Evolutionary conservation across 164 flowering plant species (phyloP), one percentile per base, ranked within the genome.

Genomic region (Cinnamomum micranthum): DNA sequence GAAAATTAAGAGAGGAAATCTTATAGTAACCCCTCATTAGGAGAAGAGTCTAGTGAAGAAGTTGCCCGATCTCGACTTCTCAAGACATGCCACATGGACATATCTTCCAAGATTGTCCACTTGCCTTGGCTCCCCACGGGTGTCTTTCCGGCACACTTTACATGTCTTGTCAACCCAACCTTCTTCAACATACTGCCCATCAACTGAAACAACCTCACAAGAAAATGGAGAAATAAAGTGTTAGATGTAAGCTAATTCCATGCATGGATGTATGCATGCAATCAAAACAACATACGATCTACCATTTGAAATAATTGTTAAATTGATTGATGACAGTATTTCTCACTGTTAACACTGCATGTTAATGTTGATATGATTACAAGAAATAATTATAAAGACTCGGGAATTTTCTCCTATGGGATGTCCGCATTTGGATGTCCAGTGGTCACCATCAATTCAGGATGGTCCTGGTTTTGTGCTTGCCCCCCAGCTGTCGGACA

Each of bases 101-200:
- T 95, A 93, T 85, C 95, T 85, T 3, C 99, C 99, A 6, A 89
- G 47, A 72, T 82, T 76, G 76, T 83, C 85, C 17, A 80, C 78
- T 69, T 80, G 81, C 73, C 85, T 78, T 59, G 81, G 68, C 41
- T 92, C 97, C 0, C 93, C 94, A 69, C 68, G 82, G 11, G 99
- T 93, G 77, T 95, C 99, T 82, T 93, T 91, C 83, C 87, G 89
- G 89, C 97, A 92, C 3, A 93, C 86, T 80, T 88, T 93, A 87
- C 97, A 93, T 1, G 94, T 90, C 78, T 93, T 93, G 84, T 93
- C 99, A 6, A 95, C 97, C 97, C 99, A 95, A 13, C 99, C 97
- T 76, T 95, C 97, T 79, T 91, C 97, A 1, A 93, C 94, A 50
- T 93, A 95, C 76, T 90, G 74, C 47, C 97, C 99, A 78, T 95